A percentile compares a stretch with the other conserved stretches of the same genome.
These are phyloP conservation scores for Xylaria arbuscula DNA, from an alignment of 2,329 filamentous ascomycete genomes.

Conservation along the genomic window DNA sequence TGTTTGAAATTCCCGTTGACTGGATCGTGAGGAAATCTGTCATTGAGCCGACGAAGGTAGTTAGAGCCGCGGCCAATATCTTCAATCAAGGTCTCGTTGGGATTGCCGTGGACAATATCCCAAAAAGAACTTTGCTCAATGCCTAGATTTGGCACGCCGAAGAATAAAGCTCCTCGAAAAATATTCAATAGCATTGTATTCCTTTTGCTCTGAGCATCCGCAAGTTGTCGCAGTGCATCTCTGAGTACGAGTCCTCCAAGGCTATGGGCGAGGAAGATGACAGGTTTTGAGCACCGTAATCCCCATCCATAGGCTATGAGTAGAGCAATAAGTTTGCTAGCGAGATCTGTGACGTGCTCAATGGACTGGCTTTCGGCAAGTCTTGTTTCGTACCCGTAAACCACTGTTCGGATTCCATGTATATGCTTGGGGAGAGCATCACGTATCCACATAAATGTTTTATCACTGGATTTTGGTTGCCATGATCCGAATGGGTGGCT, in stretches of 20 bases:
- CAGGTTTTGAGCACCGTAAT: constrained; percentile 35
- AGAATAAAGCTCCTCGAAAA: constrained; percentile 30
- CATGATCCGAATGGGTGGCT: constrained; percentile 45
- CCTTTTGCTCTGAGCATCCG: background rate
- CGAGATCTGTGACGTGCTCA: constrained; percentile 43
- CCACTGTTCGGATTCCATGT: constrained; percentile 33
- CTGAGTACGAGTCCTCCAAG: constrained; percentile 47
- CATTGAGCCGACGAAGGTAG: constrained; percentile 26
- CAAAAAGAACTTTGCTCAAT: constrained; percentile 28
- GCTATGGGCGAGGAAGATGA: constrained; percentile 47
- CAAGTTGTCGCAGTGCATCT: constrained; percentile 37
- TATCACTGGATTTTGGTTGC: constrained; percentile 39
- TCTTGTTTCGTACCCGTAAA: constrained; percentile 46
- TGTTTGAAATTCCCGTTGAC: background rate
- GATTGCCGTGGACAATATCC: constrained; percentile 21
- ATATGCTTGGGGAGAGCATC: constrained; percentile 41
- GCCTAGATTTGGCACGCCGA: constrained; percentile 35
- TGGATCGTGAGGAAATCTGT: background rate
- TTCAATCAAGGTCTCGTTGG: constrained; percentile 26
- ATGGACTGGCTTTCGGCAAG: constrained; percentile 42
- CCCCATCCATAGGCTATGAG: constrained; percentile 39
- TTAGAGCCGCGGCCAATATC: constrained; percentile 26
- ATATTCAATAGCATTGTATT: constrained; percentile 2
- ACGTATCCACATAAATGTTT: constrained; percentile 47
- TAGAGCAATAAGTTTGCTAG: constrained; percentile 33